Evolutionary conservation across 169 alveolate genomes (phyloP), one percentile per base, ranked within the genome.

Genomic region (Besnoitia besnoiti): DNA sequence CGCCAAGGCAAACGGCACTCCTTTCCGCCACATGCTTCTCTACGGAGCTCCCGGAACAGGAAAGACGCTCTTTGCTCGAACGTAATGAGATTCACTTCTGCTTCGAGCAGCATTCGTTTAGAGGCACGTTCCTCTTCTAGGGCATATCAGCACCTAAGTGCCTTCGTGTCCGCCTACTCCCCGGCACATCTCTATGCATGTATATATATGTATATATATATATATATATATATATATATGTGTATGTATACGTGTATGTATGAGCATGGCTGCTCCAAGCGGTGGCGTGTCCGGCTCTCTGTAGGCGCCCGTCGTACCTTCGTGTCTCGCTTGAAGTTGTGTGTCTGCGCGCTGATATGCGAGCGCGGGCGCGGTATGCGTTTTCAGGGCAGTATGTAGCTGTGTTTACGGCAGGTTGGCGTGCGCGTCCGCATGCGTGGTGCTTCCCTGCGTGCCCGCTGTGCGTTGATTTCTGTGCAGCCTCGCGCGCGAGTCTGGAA

Each of bases 31-130:
- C 95, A 91, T 98, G 84, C 95, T 98, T 85, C 97, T 98, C 77
- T 97, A 98, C 96, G 99, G 99, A 0, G 98, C 98, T 4, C 99
- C 99, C 50, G 99, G 99, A 33, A 98, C 99, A 27, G 99, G 99
- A 46, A 98, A 98, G 95, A 98, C 99, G 0, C 92, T 97, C 51
- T 98, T 98, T 92, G 99, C 99, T 0, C 96, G 98, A 92, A 97
- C 98, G 80, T 95, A 90, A 5, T 91, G 8, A 21, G 14, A 49
- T 14, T n/a, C n/a, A n/a, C n/a, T n/a, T n/a, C n/a, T n/a, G n/a
- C n/a, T n/a, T n/a, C n/a, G n/a, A n/a, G n/a, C n/a, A n/a, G n/a
- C n/a, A n/a, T n/a, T n/a, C n/a, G n/a, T n/a, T n/a, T n/a, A n/a
- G n/a, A n/a, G n/a, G n/a, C n/a, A n/a, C n/a, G n/a, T n/a, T n/a